phyloP scores from a whole-genome alignment of 148 eudicot species.

The Rhododendron simsii region DNA sequence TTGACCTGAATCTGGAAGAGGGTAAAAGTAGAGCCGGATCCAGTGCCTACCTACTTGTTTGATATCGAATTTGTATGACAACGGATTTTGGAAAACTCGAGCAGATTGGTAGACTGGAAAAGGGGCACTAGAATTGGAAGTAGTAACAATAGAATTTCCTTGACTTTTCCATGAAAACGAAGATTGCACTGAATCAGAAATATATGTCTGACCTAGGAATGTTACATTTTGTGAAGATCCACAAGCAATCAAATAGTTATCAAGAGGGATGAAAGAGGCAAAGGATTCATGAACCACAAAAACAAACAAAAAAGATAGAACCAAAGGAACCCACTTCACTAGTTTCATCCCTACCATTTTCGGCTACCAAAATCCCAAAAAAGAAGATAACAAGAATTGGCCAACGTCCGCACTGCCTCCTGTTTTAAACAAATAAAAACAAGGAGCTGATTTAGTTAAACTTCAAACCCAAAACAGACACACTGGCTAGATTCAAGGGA shows the following conservation, averaged over 20 bases:
- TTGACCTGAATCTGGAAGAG: conserved; percentile 42
- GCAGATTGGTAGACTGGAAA: conserved; percentile 66
- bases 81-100: conserved; percentile 44
- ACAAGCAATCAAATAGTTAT: conserved; percentile 75
- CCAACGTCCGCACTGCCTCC: neutral
- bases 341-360: conserved; percentile 26
- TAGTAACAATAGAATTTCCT: conserved; percentile 38
- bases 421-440: neutral
- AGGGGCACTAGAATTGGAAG: conserved; percentile 59
- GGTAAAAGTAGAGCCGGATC: conserved; percentile 84
- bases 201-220: conserved; percentile 63
- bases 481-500: neutral
- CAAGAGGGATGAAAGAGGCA: conserved; percentile 59
- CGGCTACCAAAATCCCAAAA: neutral
- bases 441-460: neutral
- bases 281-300: conserved; percentile 31
- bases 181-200: conserved; percentile 65
- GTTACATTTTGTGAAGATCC: conserved; percentile 80
- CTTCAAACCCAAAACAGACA: neutral
- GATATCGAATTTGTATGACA: conserved; percentile 59
- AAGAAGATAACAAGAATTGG: conserved; percentile 7
- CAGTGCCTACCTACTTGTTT: conserved; percentile 80
- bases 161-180: conserved; percentile 45
- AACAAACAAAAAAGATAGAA: conserved; percentile 28
- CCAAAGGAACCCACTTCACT: conserved; percentile 31